These are phyloP conservation scores for Plantago ovata DNA, from an alignment of 257 asterid species.

Conservation along the genomic window DNA sequence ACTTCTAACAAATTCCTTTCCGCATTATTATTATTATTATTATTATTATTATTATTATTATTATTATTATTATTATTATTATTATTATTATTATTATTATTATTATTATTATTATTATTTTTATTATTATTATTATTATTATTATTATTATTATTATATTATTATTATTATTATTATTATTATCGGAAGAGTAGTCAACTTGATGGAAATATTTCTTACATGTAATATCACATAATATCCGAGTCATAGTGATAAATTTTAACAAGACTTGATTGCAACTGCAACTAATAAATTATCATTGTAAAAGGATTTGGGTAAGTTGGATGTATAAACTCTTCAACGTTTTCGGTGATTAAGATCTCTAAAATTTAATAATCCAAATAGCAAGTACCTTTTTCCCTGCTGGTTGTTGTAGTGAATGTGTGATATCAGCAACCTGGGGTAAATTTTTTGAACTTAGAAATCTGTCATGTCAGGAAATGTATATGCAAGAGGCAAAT, in stretches of 20 bases:
- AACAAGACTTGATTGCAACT: neutral
- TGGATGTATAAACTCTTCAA: conserved; percentile 4
- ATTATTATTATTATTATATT: too few species aligned
- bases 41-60: too few species aligned
- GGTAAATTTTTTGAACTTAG: conserved; percentile 15
- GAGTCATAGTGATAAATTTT: conserved; percentile 2
- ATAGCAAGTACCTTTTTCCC: conserved; percentile 68
- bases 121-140: too few species aligned
- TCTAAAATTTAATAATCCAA: neutral
- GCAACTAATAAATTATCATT: neutral
- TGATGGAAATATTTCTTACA: neutral
- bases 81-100: too few species aligned
- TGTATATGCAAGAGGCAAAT: conserved; percentile 13
- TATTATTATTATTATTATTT: too few species aligned
- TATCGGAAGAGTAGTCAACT: neutral
- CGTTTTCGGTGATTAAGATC: neutral
- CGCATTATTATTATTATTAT: too few species aligned
- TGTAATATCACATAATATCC: conserved; percentile 9
- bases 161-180: too few species aligned
- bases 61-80: too few species aligned
- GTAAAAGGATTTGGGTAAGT: neutral
- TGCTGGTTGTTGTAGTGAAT: conserved; percentile 98
- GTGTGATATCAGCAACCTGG: conserved; percentile 96
- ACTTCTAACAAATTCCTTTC: too few species aligned
- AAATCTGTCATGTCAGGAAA: conserved; percentile 16